Evolutionary conservation across 2,329 filamentous ascomycete species (phyloP).

Genomic region (Macroventuria anomochaeta): DNA sequence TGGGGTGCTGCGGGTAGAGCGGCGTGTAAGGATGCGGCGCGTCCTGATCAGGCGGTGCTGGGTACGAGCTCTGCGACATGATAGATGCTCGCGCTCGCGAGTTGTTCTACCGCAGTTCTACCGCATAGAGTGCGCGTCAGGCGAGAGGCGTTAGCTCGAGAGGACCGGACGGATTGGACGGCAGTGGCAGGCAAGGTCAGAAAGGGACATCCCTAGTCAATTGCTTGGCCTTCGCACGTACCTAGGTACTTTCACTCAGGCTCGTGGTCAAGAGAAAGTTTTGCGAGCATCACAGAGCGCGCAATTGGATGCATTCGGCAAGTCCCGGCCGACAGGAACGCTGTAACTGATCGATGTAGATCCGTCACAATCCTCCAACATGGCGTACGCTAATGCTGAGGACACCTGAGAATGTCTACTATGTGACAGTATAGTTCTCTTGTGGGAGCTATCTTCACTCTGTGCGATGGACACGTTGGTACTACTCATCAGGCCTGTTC

Average conservation of each 20-base stretch:
- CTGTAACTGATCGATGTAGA: neutral
- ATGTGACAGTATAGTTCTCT: too few relatives aligned
- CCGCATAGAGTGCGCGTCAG: conserved; percentile 8
- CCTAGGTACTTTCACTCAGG: neutral
- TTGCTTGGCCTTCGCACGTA: neutral
- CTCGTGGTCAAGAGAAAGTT: conserved; percentile 4
- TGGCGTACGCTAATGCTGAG: neutral
- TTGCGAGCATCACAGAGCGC: conserved; percentile 2
- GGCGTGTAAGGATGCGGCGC: conserved; percentile 17
- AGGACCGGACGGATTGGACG: neutral
- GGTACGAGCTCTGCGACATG: conserved; percentile 18
- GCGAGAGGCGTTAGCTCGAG: conserved; percentile 16
- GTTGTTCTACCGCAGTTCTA: conserved; percentile 9
- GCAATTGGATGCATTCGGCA: conserved; percentile 7
- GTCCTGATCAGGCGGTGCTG: conserved; percentile 16
- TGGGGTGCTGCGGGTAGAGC: conserved; percentile 17
- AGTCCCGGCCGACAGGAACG: conserved; percentile 1
- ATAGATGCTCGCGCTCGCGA: conserved; percentile 14
- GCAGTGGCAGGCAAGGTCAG: neutral
- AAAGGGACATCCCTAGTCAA: neutral
- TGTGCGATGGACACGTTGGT: neutral
- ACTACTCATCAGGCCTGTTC: neutral
- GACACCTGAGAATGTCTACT: too few relatives aligned
- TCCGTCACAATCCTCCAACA: neutral
- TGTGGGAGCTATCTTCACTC: too few relatives aligned